Evolutionary conservation across 192 early-diverging fungal genomes (phyloP), one percentile per base, ranked within the genome.

Genomic region (Gryganskiella cystojenkinii): DNA sequence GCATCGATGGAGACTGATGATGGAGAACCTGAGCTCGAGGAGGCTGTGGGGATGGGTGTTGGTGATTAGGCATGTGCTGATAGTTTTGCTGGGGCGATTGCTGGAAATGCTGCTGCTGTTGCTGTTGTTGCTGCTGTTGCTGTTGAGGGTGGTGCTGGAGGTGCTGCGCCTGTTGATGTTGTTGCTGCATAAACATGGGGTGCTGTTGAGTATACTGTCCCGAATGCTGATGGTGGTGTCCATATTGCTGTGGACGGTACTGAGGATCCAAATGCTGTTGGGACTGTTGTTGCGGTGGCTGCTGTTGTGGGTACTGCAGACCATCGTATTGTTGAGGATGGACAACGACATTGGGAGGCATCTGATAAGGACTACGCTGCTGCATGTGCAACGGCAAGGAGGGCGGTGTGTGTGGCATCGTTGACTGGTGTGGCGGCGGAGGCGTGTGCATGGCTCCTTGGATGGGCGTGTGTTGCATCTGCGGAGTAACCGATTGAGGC

Each of bases 291-390:
- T 53, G 17, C 27, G 67, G 73, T 24, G 67, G 74, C 25, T 78
- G 69, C 35, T 57, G 17, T 27, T 76, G 73, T 24, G 67, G 74
- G 28, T 78, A 78, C 35, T 57, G 60, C 40, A 78, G 69, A n/a
- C 66, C 33, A 44, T 69, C 66, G 17, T 78, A 67, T 19, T 53
- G 66, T 19, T 78, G 74, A 6, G 46, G 63, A 20, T 68, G 66
- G 17, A 78, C 74, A 17, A 69, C 56, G 14, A 78, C 64, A 40
- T 58, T 78, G 27, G 74, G 70, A 7, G 70, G 66, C 56, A 78
- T 64, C 46, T 78, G 73, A 45, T 78, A 78, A 5, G 74, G 74
- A 17, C 74, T 78, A 8, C 74, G 44, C 25, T 49, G 66, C 35
- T 49, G 66, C 35, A 78, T 62, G 20, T 67, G 64, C 2, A 52